phyloP scores from a whole-genome alignment of 1,284 basidiomycete species.

The Hemileia vastatrix region DNA sequence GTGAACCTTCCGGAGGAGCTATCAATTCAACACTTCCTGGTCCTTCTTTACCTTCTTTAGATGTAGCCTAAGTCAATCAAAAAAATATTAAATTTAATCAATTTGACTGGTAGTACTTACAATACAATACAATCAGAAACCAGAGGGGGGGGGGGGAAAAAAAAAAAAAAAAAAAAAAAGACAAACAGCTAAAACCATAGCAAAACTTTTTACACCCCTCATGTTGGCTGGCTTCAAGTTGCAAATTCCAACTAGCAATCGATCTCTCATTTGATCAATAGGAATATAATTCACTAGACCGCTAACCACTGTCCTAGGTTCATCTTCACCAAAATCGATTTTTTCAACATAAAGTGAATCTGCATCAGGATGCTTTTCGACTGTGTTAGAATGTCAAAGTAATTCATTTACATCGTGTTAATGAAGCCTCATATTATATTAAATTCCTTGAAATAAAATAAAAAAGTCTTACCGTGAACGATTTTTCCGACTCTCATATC shows the following conservation, averaged over 20 bases:
- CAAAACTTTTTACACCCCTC: constrained; percentile 90
- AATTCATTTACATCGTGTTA: not conserved
- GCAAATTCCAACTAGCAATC: constrained; percentile 75
- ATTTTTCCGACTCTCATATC: constrained; percentile 75
- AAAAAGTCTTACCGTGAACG: constrained; percentile 64
- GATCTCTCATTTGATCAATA: constrained; percentile 80
- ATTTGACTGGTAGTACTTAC: not conserved
- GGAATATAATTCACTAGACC: constrained; percentile 90
- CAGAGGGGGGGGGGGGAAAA: not conserved
- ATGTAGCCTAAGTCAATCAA: constrained; percentile 57
- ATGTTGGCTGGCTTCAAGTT: constrained; percentile 91
- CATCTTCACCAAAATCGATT: constrained; percentile 87
- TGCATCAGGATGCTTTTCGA: constrained; percentile 86
- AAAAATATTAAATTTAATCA: not conserved
- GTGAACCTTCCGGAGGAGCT: constrained; percentile 69
- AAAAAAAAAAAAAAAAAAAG: not conserved
- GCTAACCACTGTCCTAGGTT: constrained; percentile 85
- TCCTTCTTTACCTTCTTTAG: constrained; percentile 57
- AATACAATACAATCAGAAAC: not conserved
- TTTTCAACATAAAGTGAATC: constrained; percentile 86
- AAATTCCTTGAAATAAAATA: not conserved
- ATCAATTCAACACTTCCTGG: constrained; percentile 82
- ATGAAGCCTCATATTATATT: not conserved
- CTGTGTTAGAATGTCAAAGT: constrained; percentile 49
- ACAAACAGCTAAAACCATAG: constrained; percentile 84